Base-by-base conservation (phyloP, 2,329 filamentous ascomycete species). In the Ilyonectria mors-panacis region DNA sequence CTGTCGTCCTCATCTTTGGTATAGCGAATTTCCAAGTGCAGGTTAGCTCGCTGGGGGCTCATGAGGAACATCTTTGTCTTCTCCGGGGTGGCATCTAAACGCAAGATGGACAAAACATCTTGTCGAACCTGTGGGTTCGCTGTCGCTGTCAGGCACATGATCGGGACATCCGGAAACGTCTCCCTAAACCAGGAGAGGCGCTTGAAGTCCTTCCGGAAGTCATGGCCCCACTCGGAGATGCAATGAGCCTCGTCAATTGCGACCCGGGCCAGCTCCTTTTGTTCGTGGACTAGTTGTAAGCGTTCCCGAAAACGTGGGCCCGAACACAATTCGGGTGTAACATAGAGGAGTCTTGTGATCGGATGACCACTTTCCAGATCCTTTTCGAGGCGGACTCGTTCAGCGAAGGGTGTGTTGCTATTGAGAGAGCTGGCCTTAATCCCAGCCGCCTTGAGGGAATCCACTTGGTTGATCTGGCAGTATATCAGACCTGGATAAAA, bases 151-250 rank as follows among this genome's bases (percentile, higher is more conserved):
- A 97, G 88, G 70, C 94, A 97, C 80, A 96, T 97, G 68, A 98
- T 92, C 5, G 95, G 95, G 0, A 98, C 93, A 63, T 93, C 88
- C 0, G 94, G 93, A 71, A 96, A 94, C 6, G 90, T 90, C 55
- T 89, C 86, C 73, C 93, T 92, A 83, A 98, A 96, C 90, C 94
- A 98, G 2, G 89, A 91, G 7, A 98, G 86, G 21, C 92, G 89
- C 77, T 96, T 94, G 81, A 97, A 98, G 64, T 94, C 93, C 39
- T 92, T 93, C n/a, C 95, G 92, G 78, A 98, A 98, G 80, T 98
- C 95, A 79, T 98, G 95, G 2, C 95, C 95, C 95, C 95, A 98
- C 90, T 98, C 95, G 26, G 94, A 97, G 73, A 98, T 97, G 79
- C 95, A 98, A 80, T 98, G 95, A 2, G 95, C 95, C 82, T 98